Evolutionary conservation across 2,329 filamentous ascomycete genomes (phyloP), one percentile per base, ranked within the genome.

Genomic region (Meredithiella fracta): DNA sequence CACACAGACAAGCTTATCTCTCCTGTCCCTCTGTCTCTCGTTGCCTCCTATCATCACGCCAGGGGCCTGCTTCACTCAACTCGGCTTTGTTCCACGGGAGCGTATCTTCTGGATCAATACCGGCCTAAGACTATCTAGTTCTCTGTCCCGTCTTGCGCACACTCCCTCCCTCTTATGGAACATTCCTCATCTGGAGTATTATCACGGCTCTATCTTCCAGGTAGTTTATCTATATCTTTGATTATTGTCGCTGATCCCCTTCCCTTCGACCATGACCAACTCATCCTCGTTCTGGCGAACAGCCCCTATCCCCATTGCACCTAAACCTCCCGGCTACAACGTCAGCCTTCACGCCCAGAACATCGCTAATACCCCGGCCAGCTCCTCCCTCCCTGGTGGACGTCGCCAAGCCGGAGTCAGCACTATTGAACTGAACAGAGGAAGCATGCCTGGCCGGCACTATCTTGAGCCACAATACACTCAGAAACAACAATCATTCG

Each of bases 291-390:
- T 80, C 65, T 71, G 74, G 61, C 72, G 79, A 67, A 80, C 79
- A 69, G 77, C 77, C 65, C 79, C 79, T 62, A 82, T 83, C 66
- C 75, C 79, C 66, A 83, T 83, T 66, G 79, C 79, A 60, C 77
- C 79, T 62, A 80, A 80, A 66, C 76, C 76, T 60, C 70, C 73
- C 60, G 56, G 56, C 17, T 55, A 70, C 65, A 60, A 64, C 64
- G 38, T 66, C 66, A 68, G 61, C 68, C 65, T 60, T 70, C 65
- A 60, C 67, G 68, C 61, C 71, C 64, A 54, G 29, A 15, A 23
- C 11, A 57, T 40, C 26, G 49, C 15, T 34, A 51, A 31, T 11
- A 22, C 50, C 29, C 26, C 55, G 15, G 50, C 54, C 7, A 53
- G 56, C 42, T 56, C 53, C 23, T 54, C 59, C 7, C 31, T 57